Base-by-base conservation (phyloP, 257 asterid species). In the Voacanga thouarsii region DNA sequence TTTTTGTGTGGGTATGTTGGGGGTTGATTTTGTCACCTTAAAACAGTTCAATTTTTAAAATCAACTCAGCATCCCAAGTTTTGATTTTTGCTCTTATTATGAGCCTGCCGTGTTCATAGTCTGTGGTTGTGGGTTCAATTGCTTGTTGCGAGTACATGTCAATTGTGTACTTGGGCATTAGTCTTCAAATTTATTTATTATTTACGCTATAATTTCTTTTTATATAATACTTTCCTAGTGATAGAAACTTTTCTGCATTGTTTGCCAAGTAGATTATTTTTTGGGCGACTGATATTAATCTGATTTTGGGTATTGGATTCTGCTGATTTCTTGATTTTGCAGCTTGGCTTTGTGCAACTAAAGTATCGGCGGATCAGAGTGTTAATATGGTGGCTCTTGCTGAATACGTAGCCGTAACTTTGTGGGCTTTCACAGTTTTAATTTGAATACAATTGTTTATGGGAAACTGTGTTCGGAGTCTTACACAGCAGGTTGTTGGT, bases 291-390 rank as follows among this genome's bases (percentile, higher is more conserved):
- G 10, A 24, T 76, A 6, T 49, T 63, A 23, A 69, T 37, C 28
- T 24, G 67, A 39, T 75, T 50, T 37, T 47, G 19, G 51, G 9
- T 33, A 28, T 45, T 41, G 77, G 12, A 59, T 45, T 60, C 26
- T 72, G 65, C 39, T 57, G 63, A 45, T 57, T 26, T 64, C 63
- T 66, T 51, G 63, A 23, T 79, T 79, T 71, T 61, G 41, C 75
- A 33, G 76, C 60, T 64, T 15, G 79, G 61, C 12, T 78, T 56
- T 56, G 43, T 78, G 76, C 45, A 18, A 41, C 30, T 61, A 30
- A 45, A 59, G 77, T 56, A 7, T 60, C 5, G 43, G 24, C 50
- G 28, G 65, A 24, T 55, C 65, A 50, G 41, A 55, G 75, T 63
- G 66, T 11, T 41, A 57, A 5, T 37, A 7, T 45, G 63, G 15